Base-by-base conservation (phyloP, 179 eudicot species). In the Gypsophila paniculata region DNA sequence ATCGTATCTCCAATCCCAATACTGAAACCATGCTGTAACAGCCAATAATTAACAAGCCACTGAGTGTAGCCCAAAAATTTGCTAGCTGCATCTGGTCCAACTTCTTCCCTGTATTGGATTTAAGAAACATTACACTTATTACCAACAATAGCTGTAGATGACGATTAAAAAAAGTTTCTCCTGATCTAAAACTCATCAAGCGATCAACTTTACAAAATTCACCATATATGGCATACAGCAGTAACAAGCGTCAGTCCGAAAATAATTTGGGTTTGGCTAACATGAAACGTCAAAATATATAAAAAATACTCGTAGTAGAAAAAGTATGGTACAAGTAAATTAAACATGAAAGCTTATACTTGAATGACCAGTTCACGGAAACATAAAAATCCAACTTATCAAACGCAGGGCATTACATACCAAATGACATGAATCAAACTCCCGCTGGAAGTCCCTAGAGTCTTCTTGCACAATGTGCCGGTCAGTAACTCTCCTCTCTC, bases 31-130 rank as follows among this genome's bases (percentile, higher is more conserved):
- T 89, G 75, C 82, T 96, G 99, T 74, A 96, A 68, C 72, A 96
- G 94, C 99, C 98, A 96, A 78, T 96, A 96, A 76, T 96, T 96
- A 34, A 96, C 97, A 75, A 96, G 98, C 99, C 99, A 96, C 85
- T 96, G 98, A 18, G 99, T 96, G 76, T 96, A 98, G 39, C 99
- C 99, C 77, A 96, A 77, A 78, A 96, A 96, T 77, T 93, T 96
- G 68, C 99, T 89, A 77, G 99, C 98, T 26, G 99, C 98, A 83
- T 96, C 99, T 53, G 99, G 99, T 36, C 99, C 99, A 72, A 96
- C 99, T 77, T 96, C 99, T 77, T 96, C 99, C 99, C 98, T 96
- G 83, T 19, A 80, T 39, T 25, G 65, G 61, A 55, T 34, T 53
- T 7, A 39, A 39, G 29, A 49, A 67, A 2, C 32, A 29, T 15